phyloP scores from a whole-genome alignment of 257 asterid genomes.

The Solanum tarijense region DNA sequence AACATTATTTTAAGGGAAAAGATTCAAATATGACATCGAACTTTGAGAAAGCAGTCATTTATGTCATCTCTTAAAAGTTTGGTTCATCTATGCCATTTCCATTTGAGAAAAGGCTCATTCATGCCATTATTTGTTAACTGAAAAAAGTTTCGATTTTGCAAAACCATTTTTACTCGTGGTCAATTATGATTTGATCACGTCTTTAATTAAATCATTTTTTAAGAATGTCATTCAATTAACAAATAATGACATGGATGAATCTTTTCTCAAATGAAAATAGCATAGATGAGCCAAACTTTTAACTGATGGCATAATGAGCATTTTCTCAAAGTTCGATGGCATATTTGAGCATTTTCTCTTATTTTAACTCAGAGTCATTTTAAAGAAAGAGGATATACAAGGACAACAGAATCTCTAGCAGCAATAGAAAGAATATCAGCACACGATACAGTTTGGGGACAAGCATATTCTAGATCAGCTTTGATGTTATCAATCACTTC shows the following conservation, averaged over 20 bases:
- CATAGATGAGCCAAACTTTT: neutral
- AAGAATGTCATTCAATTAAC: neutral
- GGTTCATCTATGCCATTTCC: no score
- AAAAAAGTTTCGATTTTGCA: neutral
- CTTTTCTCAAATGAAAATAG: neutral
- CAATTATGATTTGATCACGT: neutral
- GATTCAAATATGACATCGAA: neutral
- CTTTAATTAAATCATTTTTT: no score
- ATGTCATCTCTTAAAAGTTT: no score
- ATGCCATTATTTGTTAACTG: neutral
- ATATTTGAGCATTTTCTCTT: neutral
- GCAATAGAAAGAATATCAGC: slow-evolving; percentile 81
- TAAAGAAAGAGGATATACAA: slow-evolving; percentile 19
- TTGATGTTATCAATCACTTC: slow-evolving; percentile 77
- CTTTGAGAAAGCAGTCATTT: neutral
- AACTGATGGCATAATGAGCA: neutral
- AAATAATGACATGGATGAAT: neutral
- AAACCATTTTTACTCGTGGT: no score
- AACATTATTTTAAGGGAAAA: neutral
- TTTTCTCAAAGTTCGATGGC: neutral
- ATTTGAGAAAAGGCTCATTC: neutral
- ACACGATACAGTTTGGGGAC: slow-evolving; percentile 71
- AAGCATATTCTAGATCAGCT: slow-evolving; percentile 12
- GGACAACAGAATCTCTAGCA: slow-evolving; percentile 73
- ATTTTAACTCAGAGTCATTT: neutral